These are phyloP conservation scores for Gastrolobium villosum DNA, from an alignment of 306 rosid genomes.

Conservation along the genomic window DNA sequence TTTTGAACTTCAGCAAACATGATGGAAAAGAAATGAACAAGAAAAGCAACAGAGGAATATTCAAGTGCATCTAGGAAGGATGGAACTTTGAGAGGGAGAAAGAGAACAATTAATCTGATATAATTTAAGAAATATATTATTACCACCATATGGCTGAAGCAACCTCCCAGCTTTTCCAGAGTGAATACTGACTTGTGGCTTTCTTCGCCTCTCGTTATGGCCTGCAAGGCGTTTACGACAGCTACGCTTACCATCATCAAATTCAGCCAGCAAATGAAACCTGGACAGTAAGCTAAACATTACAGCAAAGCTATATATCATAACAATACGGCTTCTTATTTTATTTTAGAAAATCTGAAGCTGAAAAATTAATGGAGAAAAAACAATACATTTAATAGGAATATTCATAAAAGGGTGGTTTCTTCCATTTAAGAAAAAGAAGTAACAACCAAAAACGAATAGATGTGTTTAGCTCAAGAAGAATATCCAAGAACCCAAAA, in stretches of 20 bases:
- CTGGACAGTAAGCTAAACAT: conserved; percentile 63
- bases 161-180: conserved; percentile 68
- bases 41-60: conserved; percentile 11
- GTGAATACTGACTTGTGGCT: conserved; percentile 73
- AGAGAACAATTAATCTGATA: conserved; percentile 1
- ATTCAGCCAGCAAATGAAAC: conserved; percentile 92
- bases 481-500: conserved; percentile 14
- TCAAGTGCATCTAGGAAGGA: not conserved
- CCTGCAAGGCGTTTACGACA: conserved; percentile 97
- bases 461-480: conserved; percentile 31
- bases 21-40: not conserved
- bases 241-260: conserved; percentile 96
- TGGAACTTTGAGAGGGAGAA: not conserved
- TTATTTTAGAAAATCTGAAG: conserved; percentile 17
- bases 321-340: conserved; percentile 35
- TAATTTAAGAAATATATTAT: conserved; percentile 13
- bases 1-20: conserved; percentile 38
- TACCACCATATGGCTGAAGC: conserved; percentile 81
- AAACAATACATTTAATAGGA: not conserved
- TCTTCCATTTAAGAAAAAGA: conserved; percentile 13
- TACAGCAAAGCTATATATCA: conserved; percentile 42
- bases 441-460: conserved; percentile 9
- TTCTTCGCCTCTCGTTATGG: conserved; percentile 90
- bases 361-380: not conserved
- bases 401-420: conserved; percentile 15